Percentiles rank a stretch among this genome's conserved stretches.
phyloP scores from a whole-genome alignment of 129 eudicot species.

The Ambrosia artemisiifolia region DNA sequence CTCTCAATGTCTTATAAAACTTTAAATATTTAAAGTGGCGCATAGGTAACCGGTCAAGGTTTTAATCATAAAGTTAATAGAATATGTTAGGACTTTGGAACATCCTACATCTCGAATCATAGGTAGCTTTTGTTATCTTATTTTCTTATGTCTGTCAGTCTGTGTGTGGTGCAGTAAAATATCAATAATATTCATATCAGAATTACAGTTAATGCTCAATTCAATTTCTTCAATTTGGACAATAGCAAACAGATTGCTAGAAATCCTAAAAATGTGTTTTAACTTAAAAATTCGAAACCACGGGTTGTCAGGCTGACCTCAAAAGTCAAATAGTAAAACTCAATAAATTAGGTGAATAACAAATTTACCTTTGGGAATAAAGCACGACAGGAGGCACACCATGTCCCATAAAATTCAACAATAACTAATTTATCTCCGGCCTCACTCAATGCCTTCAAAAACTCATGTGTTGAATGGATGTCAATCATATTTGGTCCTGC shows the following conservation, averaged over 20 bases:
- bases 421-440: conserved; percentile 94
- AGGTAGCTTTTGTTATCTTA: no score
- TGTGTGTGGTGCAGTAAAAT: neutral
- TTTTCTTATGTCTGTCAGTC: no score
- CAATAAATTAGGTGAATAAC: conserved; percentile 6
- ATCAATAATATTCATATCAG: neutral
- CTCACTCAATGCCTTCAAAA: conserved; percentile 63
- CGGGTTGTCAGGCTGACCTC: neutral
- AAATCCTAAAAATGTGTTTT: no score
- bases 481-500: conserved; percentile 61
- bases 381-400: conserved; percentile 99
- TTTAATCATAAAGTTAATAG: neutral
- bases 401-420: conserved; percentile 87
- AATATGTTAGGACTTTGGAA: neutral
- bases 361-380: conserved; percentile 84
- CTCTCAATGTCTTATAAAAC: neutral
- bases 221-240: no score
- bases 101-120: neutral
- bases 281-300: neutral
- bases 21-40: neutral
- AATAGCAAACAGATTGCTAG: no score
- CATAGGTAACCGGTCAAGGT: neutral
- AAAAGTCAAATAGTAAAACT: conserved; percentile 12
- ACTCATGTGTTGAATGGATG: conserved; percentile 41
- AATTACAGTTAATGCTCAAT: no score